A percentile compares a stretch with the other conserved stretches of the same genome.
phyloP scores from a whole-genome alignment of 768 basidiomycete genomes.

The Hygrophoropsis aurantiaca region DNA sequence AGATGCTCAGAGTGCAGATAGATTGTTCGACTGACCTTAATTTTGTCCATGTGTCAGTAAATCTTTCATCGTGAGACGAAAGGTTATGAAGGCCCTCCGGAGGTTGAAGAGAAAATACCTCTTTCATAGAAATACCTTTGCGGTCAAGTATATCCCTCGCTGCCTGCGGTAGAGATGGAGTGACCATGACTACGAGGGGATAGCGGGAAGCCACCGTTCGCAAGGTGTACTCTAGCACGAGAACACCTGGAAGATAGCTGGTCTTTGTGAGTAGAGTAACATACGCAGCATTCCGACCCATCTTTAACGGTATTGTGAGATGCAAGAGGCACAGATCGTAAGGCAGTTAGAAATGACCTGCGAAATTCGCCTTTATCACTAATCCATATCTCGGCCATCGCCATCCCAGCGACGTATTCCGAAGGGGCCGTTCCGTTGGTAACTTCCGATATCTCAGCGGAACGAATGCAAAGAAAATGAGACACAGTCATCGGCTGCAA shows the following conservation, averaged over 20 bases:
- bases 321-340: not conserved
- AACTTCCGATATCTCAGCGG: no score
- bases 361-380: not conserved
- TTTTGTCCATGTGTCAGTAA: slow-evolving; percentile 69
- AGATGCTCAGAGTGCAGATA: not conserved
- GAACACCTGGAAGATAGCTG: slow-evolving; percentile 54
- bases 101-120: slow-evolving; percentile 62
- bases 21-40: slow-evolving; percentile 34
- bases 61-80: slow-evolving; percentile 43
- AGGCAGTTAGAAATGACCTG: no score
- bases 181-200: slow-evolving; percentile 79
- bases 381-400: slow-evolving; percentile 8
- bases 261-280: slow-evolving; percentile 75
- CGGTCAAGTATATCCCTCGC: slow-evolving; percentile 50
- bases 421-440: no score
- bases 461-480: no score
- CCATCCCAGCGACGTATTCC: not conserved
- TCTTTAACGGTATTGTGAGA: slow-evolving; percentile 9
- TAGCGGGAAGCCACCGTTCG: slow-evolving; percentile 58
- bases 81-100: slow-evolving; percentile 37
- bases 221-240: slow-evolving; percentile 55
- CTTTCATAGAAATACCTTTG: slow-evolving; percentile 52
- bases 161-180: slow-evolving; percentile 52
- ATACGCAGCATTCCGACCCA: slow-evolving; percentile 55
- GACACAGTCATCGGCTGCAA: no score